Evolutionary conservation across 2,329 filamentous ascomycete species (phyloP).

Genomic region (Chrysoporthe austroafricana): DNA sequence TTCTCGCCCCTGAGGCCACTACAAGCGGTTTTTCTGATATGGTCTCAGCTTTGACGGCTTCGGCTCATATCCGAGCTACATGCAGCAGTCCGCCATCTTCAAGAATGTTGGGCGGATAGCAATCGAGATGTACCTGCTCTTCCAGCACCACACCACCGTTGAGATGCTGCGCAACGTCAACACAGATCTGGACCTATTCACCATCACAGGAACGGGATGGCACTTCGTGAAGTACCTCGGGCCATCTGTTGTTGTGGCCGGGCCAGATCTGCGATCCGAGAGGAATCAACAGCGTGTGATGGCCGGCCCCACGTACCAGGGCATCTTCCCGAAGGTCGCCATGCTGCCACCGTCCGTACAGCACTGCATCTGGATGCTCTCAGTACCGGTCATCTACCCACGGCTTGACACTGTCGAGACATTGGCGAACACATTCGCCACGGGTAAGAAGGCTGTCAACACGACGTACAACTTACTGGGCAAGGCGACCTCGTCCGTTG

Average conservation of each 20-base stretch:
- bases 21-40: slow-evolving; percentile 15
- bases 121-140: slow-evolving; percentile 96
- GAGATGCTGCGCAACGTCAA: slow-evolving; percentile 89
- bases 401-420: slow-evolving; percentile 90
- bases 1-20: slow-evolving; percentile 73
- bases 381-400: slow-evolving; percentile 89
- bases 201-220: slow-evolving; percentile 96
- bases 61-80: slow-evolving; percentile 95
- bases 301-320: slow-evolving; percentile 95
- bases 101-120: slow-evolving; percentile 96
- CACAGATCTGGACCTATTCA: slow-evolving; percentile 91
- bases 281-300: slow-evolving; percentile 89
- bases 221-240: slow-evolving; percentile 98
- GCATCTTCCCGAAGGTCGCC: slow-evolving; percentile 93
- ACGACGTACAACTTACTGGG: slow-evolving; percentile 95
- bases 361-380: slow-evolving; percentile 95
- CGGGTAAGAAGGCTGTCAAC: slow-evolving; percentile 95
- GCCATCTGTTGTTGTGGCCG: slow-evolving; percentile 86
- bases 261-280: slow-evolving; percentile 90
- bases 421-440: slow-evolving; percentile 86
- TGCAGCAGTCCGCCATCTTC: slow-evolving; percentile 97
- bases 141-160: slow-evolving; percentile 96
- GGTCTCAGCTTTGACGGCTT: slow-evolving; percentile 84
- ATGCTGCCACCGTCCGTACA: slow-evolving; percentile 90
- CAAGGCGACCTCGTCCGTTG: slow-evolving; percentile 92